Evolutionary conservation across 345 rosid genomes (phyloP).

Genomic region (Sonneratia alba): DNA sequence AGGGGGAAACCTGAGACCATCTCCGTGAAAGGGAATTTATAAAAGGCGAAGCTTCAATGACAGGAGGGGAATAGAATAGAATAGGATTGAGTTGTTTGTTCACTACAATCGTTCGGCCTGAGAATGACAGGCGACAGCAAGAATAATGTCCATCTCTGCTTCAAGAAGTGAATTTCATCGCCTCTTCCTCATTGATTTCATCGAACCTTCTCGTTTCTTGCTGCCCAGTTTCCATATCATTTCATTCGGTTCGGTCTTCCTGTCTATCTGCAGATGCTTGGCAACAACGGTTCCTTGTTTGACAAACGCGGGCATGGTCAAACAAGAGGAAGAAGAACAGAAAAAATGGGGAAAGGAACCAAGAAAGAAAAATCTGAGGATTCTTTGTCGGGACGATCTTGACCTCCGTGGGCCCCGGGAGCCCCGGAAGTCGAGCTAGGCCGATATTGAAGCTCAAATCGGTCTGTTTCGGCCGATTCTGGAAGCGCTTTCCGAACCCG

Average conservation of each 20-base stretch:
- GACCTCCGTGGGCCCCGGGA: too few relatives aligned
- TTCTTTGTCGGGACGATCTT: too few relatives aligned
- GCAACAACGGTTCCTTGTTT: neutral
- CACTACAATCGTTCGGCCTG: too few relatives aligned
- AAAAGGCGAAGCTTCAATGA: conserved; percentile 9
- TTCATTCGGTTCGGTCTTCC: neutral
- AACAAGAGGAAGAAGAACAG: neutral
- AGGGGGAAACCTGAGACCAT: conserved; percentile 3
- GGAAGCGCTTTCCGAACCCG: too few relatives aligned
- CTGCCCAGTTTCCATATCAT: neutral
- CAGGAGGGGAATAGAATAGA: conserved; percentile 18
- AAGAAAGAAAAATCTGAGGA: too few relatives aligned
- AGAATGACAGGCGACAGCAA: neutral
- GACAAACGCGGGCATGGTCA: neutral
- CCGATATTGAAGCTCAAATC: too few relatives aligned
- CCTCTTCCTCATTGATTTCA: conserved; percentile 3
- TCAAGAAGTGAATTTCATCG: conserved; percentile 1
- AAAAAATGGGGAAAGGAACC: too few relatives aligned
- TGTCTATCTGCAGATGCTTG: neutral
- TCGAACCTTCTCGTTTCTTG: conserved; percentile 1
- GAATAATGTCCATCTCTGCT: neutral
- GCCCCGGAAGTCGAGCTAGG: too few relatives aligned
- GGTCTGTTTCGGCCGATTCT: too few relatives aligned
- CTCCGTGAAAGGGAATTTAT: neutral
- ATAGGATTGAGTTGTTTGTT: neutral